Conservation (phyloP, 495 filamentous ascomycete genomes). For the Pseudomonodictys pantanalensis region DNA sequence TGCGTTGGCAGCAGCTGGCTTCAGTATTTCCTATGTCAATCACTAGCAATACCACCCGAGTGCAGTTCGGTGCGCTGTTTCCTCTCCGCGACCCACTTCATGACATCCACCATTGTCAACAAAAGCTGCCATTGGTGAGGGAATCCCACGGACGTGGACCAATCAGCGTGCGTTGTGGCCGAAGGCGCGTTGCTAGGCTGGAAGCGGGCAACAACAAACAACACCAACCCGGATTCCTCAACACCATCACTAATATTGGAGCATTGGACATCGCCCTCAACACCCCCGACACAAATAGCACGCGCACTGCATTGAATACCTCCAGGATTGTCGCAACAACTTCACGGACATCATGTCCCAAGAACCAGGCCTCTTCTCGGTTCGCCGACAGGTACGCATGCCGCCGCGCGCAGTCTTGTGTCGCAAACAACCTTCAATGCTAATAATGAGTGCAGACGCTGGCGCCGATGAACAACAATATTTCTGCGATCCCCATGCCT, state of each 20-base stretch:
- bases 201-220: not conserved
- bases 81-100: not conserved
- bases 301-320: conserved; percentile 39
- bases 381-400: conserved; percentile 43
- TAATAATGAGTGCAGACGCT: conserved; percentile 60
- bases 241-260: conserved; percentile 7
- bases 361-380: conserved; percentile 42
- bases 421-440: not conserved
- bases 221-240: not conserved
- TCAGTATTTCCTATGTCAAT: too few species aligned
- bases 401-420: conserved; percentile 8
- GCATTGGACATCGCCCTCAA: too few species aligned
- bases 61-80: not conserved
- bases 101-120: too few species aligned
- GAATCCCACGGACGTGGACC: not conserved
- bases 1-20: not conserved
- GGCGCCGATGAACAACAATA: conserved; percentile 68
- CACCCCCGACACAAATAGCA: conserved; percentile 37
- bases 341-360: conserved; percentile 38
- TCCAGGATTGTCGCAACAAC: not conserved
- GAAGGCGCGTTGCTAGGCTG: conserved; percentile 10
- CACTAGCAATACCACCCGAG: too few species aligned
- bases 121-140: too few species aligned
- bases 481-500: conserved; percentile 76
- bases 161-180: conserved; percentile 3